Evolutionary conservation across 2,329 filamentous ascomycete species (phyloP).

Genomic region (Hypoxylon sp.): DNA sequence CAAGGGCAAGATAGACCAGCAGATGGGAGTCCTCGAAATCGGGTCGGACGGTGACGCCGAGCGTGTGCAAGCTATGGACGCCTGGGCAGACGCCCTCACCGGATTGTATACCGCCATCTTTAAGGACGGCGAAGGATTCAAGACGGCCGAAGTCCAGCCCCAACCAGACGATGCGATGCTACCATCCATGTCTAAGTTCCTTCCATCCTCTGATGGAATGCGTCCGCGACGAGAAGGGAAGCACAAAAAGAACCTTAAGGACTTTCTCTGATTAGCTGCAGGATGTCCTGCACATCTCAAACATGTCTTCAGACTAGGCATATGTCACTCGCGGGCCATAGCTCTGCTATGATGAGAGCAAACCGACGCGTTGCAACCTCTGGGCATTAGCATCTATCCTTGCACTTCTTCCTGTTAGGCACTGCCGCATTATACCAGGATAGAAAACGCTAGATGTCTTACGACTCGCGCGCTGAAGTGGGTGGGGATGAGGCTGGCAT

Average conservation of each 20-base stretch:
- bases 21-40: slow-evolving; percentile 83
- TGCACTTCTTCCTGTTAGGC: no score
- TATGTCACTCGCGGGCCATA: no score
- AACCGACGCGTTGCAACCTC: no score
- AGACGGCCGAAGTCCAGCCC: slow-evolving; percentile 25
- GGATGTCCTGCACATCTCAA: no score
- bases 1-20: slow-evolving; percentile 87
- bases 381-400: no score
- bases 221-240: slow-evolving; percentile 11
- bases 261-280: no score
- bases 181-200: slow-evolving; percentile 14
- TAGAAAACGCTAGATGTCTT: slow-evolving; percentile 2
- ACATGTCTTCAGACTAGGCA: no score
- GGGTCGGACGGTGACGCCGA: slow-evolving; percentile 76
- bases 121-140: slow-evolving; percentile 63
- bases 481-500: not conserved
- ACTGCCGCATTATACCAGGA: not conserved
- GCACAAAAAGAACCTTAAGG: slow-evolving; percentile 17
- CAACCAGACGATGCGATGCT: slow-evolving; percentile 31
- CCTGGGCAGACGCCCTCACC: slow-evolving; percentile 75
- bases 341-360: no score
- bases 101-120: slow-evolving; percentile 76
- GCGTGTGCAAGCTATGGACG: slow-evolving; percentile 74
- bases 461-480: not conserved
- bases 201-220: not conserved